Conservation (phyloP, 164 flowering plant species). For the Magnolia sinica region DNA sequence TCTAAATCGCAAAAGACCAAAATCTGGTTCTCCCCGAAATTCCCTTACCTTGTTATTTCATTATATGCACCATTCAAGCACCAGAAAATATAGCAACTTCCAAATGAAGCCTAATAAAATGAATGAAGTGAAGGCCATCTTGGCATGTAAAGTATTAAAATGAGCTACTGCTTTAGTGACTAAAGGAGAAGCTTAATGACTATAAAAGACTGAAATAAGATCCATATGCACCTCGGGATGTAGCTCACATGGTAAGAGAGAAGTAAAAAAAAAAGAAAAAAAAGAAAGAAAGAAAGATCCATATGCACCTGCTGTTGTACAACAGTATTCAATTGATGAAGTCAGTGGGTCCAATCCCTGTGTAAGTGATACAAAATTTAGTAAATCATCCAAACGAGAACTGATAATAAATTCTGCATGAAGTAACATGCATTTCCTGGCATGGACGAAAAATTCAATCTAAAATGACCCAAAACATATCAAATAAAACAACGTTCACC, state of each 20-base stretch:
- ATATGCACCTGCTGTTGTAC: slow-evolving; percentile 88
- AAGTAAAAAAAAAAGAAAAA: no score
- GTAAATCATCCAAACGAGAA: no score
- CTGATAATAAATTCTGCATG: no score
- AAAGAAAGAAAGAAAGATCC: not conserved
- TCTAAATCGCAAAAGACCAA: no score
- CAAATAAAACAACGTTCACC: no score
- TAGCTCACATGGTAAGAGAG: slow-evolving; percentile 4
- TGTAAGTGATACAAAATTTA: slow-evolving; percentile 1
- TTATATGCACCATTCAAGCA: not conserved
- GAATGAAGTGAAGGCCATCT: not conserved
- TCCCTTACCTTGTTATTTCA: not conserved
- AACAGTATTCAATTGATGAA: slow-evolving; percentile 77
- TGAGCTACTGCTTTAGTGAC: no score
- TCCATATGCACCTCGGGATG: slow-evolving; percentile 77
- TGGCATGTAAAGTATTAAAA: no score
- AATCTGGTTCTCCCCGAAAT: not conserved
- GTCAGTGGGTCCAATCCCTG: slow-evolving; percentile 84
- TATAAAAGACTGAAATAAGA: not conserved
- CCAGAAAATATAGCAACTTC: not conserved
- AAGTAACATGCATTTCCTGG: no score
- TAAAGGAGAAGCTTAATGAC: not conserved
- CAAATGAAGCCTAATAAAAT: not conserved
- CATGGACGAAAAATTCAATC: no score
- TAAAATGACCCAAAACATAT: no score